These are phyloP conservation scores for Micractinium conductrix DNA, from an alignment of 139 green algal genomes.

Conservation along the genomic window DNA sequence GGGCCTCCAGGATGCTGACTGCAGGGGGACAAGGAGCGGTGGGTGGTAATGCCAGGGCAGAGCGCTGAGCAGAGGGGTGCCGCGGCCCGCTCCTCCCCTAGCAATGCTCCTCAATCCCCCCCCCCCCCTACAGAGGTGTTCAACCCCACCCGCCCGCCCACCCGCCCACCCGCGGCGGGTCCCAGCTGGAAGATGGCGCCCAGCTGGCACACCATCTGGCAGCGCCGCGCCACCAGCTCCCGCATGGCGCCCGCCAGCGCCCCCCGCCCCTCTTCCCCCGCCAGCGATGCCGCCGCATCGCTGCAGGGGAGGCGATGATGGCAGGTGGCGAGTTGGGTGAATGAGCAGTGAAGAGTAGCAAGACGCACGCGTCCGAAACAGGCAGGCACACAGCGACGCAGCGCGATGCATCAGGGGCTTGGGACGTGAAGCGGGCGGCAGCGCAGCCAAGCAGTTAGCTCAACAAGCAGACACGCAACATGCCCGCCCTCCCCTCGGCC, in stretches of 20 bases:
- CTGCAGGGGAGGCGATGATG: no score
- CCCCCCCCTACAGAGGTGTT: no score
- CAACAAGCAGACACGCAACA: no score
- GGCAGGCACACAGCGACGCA: no score
- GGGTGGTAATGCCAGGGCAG: background rate
- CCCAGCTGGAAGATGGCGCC: constrained; percentile 51
- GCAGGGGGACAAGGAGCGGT: background rate
- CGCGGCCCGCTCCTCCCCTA: no score
- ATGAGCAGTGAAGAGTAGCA: background rate
- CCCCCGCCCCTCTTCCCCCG: constrained; percentile 44
- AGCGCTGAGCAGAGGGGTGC: background rate
- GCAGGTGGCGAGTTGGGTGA: background rate
- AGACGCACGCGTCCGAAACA: no score
- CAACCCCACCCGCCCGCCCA: no score
- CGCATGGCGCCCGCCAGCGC: constrained; percentile 36
- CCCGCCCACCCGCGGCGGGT: background rate
- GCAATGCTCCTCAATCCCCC: no score
- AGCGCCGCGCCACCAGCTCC: constrained; percentile 55
- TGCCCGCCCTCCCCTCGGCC: no score
- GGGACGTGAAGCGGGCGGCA: no score
- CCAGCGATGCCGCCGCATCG: constrained; percentile 29
- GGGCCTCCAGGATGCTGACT: constrained; percentile 21
- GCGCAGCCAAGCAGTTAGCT: no score
- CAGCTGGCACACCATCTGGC: constrained; percentile 53
- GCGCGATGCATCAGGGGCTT: no score